These are phyloP conservation scores for Boletellus ananas DNA, from an alignment of 768 basidiomycete genomes.

Conservation along the genomic window DNA sequence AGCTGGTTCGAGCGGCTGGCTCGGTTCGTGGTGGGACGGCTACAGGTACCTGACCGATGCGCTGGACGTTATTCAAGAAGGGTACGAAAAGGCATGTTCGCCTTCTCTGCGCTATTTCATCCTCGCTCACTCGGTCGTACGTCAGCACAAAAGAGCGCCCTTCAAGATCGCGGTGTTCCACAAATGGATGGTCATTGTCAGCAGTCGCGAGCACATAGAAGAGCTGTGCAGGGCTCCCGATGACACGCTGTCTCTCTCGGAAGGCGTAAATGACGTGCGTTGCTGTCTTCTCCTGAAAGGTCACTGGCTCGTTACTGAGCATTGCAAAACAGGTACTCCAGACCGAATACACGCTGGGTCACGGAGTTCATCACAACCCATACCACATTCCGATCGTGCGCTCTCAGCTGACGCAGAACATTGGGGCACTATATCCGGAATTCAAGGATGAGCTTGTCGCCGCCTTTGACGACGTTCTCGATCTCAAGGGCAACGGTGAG, in stretches of 20 bases:
- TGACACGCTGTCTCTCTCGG: conserved; percentile 28
- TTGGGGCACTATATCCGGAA: conserved; percentile 36
- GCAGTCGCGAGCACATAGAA: conserved; percentile 29
- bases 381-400: conserved; percentile 31
- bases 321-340: conserved; percentile 33
- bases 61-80: conserved; percentile 25
- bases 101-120: background rate
- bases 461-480: conserved; percentile 39
- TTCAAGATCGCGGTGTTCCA: conserved; percentile 27
- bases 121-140: background rate
- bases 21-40: conserved; percentile 26
- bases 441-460: conserved; percentile 43
- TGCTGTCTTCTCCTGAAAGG: background rate
- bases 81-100: conserved; percentile 25
- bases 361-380: conserved; percentile 21
- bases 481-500: conserved; percentile 13
- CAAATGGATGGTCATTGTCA: conserved; percentile 39
- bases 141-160: conserved; percentile 22
- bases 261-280: conserved; percentile 31
- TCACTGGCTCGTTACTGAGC: background rate
- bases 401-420: conserved; percentile 34
- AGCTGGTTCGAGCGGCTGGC: conserved; percentile 20
- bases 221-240: conserved; percentile 40
- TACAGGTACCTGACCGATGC: conserved; percentile 17
- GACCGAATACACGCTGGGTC: conserved; percentile 35